Evolutionary conservation across 2,329 filamentous ascomycete species (phyloP).

Genomic region (Helotiales sp.): DNA sequence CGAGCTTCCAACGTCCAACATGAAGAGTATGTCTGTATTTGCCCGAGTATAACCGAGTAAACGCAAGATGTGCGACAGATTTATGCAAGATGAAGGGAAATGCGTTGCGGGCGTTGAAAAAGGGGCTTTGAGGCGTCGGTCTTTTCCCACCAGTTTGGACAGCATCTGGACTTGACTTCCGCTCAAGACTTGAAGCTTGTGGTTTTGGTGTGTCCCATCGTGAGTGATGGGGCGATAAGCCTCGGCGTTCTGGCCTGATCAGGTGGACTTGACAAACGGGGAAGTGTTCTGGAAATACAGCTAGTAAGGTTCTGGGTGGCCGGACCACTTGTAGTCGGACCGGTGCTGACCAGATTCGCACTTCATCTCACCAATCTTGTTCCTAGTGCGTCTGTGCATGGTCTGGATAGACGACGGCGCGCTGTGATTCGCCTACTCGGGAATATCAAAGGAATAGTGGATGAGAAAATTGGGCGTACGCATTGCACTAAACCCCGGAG

Average conservation of each 20-base stretch:
- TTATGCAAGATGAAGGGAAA: background rate
- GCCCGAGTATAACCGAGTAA: background rate
- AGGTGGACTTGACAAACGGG: conserved; percentile 5
- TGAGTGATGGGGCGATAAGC: conserved; percentile 1
- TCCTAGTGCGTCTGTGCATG: background rate
- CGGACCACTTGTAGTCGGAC: background rate
- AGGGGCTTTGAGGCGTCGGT: background rate
- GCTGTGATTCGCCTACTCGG: background rate
- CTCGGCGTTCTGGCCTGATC: background rate
- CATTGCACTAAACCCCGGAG: conserved; percentile 11
- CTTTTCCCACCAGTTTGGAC: background rate
- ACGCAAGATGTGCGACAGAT: background rate
- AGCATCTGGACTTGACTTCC: too few species aligned
- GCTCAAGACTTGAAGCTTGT: too few species aligned
- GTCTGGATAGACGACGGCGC: background rate
- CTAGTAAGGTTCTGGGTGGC: conserved; percentile 3
- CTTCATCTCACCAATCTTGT: background rate
- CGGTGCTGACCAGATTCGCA: background rate
- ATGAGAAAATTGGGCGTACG: background rate
- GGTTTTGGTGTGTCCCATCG: too few species aligned
- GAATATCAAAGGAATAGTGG: background rate
- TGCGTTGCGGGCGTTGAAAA: background rate
- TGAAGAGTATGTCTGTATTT: background rate
- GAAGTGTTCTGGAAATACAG: conserved; percentile 21
- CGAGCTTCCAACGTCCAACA: background rate